These are phyloP conservation scores for Naganishia antarctica DNA, from an alignment of 768 basidiomycete species.

Conservation along the genomic window DNA sequence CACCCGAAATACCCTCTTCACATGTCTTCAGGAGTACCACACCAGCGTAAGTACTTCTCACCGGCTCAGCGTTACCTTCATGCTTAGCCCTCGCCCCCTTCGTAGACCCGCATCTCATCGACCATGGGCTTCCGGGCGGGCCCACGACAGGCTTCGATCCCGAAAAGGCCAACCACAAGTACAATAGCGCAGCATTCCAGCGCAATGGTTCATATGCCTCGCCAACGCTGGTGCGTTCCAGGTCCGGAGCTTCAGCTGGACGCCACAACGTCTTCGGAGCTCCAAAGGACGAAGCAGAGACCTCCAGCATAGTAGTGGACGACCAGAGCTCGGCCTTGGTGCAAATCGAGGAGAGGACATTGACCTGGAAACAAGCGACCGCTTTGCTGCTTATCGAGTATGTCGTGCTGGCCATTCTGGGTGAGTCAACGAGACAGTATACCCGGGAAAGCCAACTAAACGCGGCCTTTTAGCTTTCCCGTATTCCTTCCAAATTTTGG, in stretches of 20 bases:
- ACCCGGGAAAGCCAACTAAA: too few species aligned
- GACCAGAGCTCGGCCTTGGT: constrained; percentile 24
- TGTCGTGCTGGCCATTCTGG: constrained; percentile 35
- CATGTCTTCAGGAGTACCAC: neutral
- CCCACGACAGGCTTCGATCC: constrained; percentile 22
- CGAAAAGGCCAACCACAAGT: constrained; percentile 19
- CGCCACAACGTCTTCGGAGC: neutral
- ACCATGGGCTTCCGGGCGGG: constrained; percentile 27
- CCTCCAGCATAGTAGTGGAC: constrained; percentile 7
- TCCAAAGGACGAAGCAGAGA: constrained; percentile 6
- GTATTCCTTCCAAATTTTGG: constrained; percentile 30
- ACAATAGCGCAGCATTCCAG: neutral
- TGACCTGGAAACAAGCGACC: constrained; percentile 26
- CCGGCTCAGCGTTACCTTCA: too few species aligned
- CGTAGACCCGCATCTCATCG: constrained; percentile 19
- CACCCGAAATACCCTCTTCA: too few species aligned
- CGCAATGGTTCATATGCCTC: neutral
- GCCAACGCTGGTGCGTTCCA: constrained; percentile 5
- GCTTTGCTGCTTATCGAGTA: constrained; percentile 31
- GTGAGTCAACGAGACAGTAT: too few species aligned
- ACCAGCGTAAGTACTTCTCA: constrained; percentile 3
- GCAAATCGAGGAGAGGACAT: constrained; percentile 24
- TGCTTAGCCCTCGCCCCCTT: too few species aligned
- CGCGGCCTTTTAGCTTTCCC: constrained; percentile 30
- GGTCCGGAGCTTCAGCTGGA: neutral